Conservation (phyloP, 1,139 yeast genomes). For the Lodderomyces theae region DNA sequence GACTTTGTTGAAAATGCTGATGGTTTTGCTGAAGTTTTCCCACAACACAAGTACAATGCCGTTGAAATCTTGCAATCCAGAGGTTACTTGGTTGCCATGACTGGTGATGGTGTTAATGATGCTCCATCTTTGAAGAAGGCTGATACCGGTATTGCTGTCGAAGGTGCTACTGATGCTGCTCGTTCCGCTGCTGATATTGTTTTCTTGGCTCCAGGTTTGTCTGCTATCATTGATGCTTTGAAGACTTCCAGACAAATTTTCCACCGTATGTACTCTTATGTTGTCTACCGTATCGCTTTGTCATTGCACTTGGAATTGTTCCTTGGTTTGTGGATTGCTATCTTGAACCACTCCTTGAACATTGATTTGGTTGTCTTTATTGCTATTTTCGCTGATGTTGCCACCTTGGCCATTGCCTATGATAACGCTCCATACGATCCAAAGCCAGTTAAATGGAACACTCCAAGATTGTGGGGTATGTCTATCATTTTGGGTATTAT, state of each 20-base stretch:
- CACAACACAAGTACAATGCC: slow-evolving; percentile 91
- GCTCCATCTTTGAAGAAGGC: slow-evolving; percentile 96
- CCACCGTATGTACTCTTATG: slow-evolving; percentile 98
- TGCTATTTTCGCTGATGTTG: slow-evolving; percentile 95
- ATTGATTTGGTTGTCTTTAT: slow-evolving; percentile 88
- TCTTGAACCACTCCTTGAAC: slow-evolving; percentile 77
- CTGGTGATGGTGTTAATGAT: slow-evolving; percentile 98
- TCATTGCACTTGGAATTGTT: slow-evolving; percentile 89
- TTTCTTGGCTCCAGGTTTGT: slow-evolving; percentile 94
- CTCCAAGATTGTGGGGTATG: slow-evolving; percentile 97
- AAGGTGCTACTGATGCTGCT: slow-evolving; percentile 96
- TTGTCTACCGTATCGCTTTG: slow-evolving; percentile 93
- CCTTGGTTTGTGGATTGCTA: slow-evolving; percentile 93
- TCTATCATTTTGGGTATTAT: slow-evolving; percentile 77
- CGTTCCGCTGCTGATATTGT: slow-evolving; percentile 96
- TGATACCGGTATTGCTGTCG: slow-evolving; percentile 96
- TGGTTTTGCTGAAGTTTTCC: slow-evolving; percentile 98
- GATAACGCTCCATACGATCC: slow-evolving; percentile 98
- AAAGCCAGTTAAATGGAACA: slow-evolving; percentile 97
- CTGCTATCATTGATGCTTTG: slow-evolving; percentile 91
- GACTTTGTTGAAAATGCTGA: slow-evolving; percentile 95
- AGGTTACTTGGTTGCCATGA: slow-evolving; percentile 96
- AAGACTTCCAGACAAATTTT: slow-evolving; percentile 94
- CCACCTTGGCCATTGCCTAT: slow-evolving; percentile 91
- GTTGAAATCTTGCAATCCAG: slow-evolving; percentile 86